Evolutionary conservation across 2,329 filamentous ascomycete genomes (phyloP), one percentile per base, ranked within the genome.

Genomic region (Paracorniculantispora psalliotae): DNA sequence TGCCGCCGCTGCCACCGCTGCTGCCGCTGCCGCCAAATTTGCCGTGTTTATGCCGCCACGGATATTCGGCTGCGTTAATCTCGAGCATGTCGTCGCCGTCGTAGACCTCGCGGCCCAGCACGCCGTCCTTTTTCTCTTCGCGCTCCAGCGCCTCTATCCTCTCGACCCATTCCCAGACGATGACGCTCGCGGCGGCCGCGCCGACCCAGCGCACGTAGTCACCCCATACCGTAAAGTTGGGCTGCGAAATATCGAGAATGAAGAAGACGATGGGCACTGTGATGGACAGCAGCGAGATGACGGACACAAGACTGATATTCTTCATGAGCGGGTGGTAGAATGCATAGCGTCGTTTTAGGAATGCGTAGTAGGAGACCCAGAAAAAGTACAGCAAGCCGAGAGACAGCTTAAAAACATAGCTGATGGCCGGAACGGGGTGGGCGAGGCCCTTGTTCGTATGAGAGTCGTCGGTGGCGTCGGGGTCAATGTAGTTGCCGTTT

Each of bases 161-260:
- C 73, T 97, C 92, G 3, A 97, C 92, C 92, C 92, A 97, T 73
- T 97, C 92, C 92, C 92, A 97, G 2, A 97, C 92, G 23, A 96
- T 90, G n/a, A 96, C 92, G 73, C 91, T 96, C 28, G 92, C 92
- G 1, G 92, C 92, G 0, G 92, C 92, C 1, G 92, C 92, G 50
- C 92, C 92, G n/a, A 96, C 92, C 92, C 92, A 97, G 67, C 92
- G 82, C 48, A 96, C 92, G 69, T 96, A 97, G 68, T 96, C 92
- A 69, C 92, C 92, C 92, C 92, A 97, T 9, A 89, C 91, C 41
- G 90, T 90, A 62, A 96, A 88, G 62, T 91, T 86, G 26, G 91
- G 88, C 67, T 93, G 88, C 9, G 88, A 88, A 51, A 97, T 92
- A 69, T 97, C 92, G 65, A 96, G 79, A 60, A 96, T 90, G 71